Base-by-base conservation (phyloP, 306 rosid species). In the Vigna nakashimae region DNA sequence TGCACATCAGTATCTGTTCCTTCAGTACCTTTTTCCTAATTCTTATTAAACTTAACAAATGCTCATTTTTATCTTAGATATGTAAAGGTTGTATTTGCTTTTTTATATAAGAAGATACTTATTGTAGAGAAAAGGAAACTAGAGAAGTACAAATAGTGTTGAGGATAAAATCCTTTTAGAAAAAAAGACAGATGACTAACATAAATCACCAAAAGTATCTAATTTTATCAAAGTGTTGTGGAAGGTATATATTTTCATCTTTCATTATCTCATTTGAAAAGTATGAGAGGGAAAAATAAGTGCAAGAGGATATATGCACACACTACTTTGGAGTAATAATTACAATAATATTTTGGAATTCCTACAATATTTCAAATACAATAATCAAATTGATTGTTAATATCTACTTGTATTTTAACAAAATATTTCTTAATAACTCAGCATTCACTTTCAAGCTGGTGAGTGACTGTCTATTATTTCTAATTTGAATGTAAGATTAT, bases 1-100 rank as follows among this genome's bases (percentile, higher is more conserved):
- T 43, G 59, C 42, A 58, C 58, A 22, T 59, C n/a, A 82, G 67
- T 68, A 1, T 16, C 5, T 74, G 13, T 65, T 50, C 71, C 74
- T 79, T 76, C 34, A 43, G 51, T 12, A 20, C 15, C 9, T 0
- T 11, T 58, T 60, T 22, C 15, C 45, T 51, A 52, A 63, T 46
- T 45, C 46, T 28, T 56, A 2, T 46, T 49, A 45, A 65, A 65
- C 49, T 17, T 52, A 22, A 10, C 12, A 66, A 64, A 20, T 43
- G 30, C 4, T 5, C 0, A 8, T 34, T 45, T 74, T 7, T 45
- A 53, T 4, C 11, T 14, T 65, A 8, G 43, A 13, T 36, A 48
- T n/a, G 6, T 22, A 34, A 49, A 58, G 3, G 53, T 63, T 60
- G 46, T 49, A 58, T 46, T 40, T 46, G 9, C 20, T 66, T 53